Conservation (phyloP, 345 rosid species). For the Syzygium jambos region DNA sequence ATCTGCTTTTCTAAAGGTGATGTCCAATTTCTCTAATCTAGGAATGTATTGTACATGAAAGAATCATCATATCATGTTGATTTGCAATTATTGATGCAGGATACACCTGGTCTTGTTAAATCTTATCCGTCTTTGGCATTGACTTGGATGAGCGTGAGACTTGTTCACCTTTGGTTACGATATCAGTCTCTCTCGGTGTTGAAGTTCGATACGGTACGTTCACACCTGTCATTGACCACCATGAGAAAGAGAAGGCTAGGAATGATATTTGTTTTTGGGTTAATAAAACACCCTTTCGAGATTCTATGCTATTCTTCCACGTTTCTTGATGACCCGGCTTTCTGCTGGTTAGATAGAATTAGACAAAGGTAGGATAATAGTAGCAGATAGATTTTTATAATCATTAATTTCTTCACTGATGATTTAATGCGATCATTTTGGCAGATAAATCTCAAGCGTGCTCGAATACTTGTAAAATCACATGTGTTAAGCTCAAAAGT, state of each 20-base stretch:
- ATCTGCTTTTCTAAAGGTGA: neutral
- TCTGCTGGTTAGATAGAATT: neutral
- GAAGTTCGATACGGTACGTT: constrained; percentile 54
- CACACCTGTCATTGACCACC: neutral
- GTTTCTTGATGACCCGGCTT: neutral
- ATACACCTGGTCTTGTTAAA: constrained; percentile 74
- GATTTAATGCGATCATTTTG: neutral
- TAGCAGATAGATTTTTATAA: neutral
- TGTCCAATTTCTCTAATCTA: neutral
- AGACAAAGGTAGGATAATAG: neutral
- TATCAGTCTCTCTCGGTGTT: constrained; percentile 76
- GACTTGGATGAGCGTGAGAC: constrained; percentile 71
- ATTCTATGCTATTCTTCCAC: neutral
- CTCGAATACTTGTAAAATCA: constrained; percentile 67
- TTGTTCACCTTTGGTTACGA: constrained; percentile 86
- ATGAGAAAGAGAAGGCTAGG: neutral
- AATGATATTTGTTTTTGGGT: neutral
- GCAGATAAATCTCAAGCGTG: constrained; percentile 96
- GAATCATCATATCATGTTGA: neutral
- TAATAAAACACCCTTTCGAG: neutral
- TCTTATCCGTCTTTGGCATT: constrained; percentile 53
- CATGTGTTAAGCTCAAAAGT: constrained; percentile 48
- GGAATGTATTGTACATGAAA: neutral
- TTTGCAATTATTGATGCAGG: constrained; percentile 32
- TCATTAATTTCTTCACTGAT: neutral